Conservation (phyloP, 2,329 filamentous ascomycete species). For the Cladosporium colombiae region DNA sequence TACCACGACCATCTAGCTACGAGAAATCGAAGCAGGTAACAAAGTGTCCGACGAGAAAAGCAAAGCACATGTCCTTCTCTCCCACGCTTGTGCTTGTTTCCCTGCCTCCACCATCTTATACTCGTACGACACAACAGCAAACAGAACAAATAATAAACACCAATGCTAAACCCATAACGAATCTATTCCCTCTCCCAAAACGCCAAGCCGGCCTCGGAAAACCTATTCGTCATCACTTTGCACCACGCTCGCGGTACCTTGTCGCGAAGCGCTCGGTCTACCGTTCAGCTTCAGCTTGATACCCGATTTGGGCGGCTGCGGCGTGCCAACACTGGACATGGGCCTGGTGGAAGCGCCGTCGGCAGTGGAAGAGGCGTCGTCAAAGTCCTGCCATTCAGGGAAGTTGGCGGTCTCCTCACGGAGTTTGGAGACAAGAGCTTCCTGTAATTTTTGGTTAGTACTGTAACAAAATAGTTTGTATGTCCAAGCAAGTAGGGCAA, state of each 20-base stretch:
- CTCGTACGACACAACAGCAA: neutral
- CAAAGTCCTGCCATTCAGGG: slow-evolving; percentile 60
- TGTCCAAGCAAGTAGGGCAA: slow-evolving; percentile 23
- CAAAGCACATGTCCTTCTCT: neutral
- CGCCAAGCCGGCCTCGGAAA: slow-evolving; percentile 3
- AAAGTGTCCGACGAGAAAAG: neutral
- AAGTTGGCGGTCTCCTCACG: slow-evolving; percentile 56
- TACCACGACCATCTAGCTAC: neutral
- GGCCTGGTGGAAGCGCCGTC: slow-evolving; percentile 54
- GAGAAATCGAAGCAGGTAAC: neutral
- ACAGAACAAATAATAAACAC: slow-evolving; percentile 10
- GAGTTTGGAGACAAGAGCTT: slow-evolving; percentile 47
- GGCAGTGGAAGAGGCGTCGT: slow-evolving; percentile 49
- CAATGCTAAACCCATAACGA: slow-evolving; percentile 19
- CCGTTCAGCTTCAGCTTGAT: slow-evolving; percentile 68
- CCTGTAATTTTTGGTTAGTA: slow-evolving; percentile 17
- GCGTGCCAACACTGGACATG: slow-evolving; percentile 62
- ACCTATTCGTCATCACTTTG: slow-evolving; percentile 56
- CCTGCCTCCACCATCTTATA: neutral
- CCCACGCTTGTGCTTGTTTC: neutral
- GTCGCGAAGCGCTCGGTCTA: slow-evolving; percentile 33
- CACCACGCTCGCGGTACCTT: slow-evolving; percentile 45
- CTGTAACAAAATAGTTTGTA: neutral
- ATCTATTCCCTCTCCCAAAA: slow-evolving; percentile 11
- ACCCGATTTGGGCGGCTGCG: slow-evolving; percentile 54